Evolutionary conservation across 2,329 filamentous ascomycete species (phyloP).

Genomic region (Daldinia sp.): DNA sequence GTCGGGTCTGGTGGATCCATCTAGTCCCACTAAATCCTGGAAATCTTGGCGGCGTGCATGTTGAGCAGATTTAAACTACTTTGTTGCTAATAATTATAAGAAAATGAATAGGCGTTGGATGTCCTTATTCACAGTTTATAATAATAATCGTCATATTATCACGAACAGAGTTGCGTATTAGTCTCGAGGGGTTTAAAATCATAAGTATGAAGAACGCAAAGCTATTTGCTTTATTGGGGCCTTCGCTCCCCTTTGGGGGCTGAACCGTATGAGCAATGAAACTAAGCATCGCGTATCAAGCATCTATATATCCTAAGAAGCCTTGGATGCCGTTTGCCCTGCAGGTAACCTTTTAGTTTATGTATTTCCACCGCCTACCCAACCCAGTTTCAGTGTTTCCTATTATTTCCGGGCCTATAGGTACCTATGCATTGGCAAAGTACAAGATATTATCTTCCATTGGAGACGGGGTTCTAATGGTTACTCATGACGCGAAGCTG

Average conservation of each 20-base stretch:
- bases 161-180: neutral
- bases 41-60: constrained; percentile 3
- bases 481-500: neutral
- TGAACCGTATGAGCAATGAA: neutral
- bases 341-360: neutral
- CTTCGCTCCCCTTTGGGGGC: neutral
- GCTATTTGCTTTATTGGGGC: neutral
- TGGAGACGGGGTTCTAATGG: neutral
- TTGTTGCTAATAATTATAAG: neutral
- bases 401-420: neutral
- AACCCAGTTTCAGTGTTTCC: neutral
- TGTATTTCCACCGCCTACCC: neutral
- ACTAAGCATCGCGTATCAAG: neutral
- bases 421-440: neutral
- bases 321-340: neutral
- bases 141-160: neutral
- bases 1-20: constrained; percentile 35
- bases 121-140: neutral
- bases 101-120: neutral
- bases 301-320: neutral
- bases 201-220: neutral
- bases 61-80: too few relatives aligned
- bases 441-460: neutral
- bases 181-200: neutral
- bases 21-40: constrained; percentile 24